phyloP scores from a whole-genome alignment of 169 alveolate genomes.

The Prorocentrum cordatum region DNA sequence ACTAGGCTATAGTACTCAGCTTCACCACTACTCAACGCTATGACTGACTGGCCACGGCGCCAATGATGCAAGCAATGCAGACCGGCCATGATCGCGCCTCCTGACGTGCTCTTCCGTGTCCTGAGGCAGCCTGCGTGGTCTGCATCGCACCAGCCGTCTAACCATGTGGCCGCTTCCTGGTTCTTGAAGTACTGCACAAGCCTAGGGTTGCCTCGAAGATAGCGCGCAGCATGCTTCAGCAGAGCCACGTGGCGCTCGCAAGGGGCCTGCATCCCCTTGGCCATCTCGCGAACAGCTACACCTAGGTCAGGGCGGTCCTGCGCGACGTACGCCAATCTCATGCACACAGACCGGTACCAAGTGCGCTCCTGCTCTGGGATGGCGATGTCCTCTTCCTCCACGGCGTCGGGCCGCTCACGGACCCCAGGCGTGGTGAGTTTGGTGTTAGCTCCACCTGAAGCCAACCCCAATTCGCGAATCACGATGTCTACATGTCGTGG shows the following conservation, averaged over 20 bases:
- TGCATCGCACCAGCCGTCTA: not conserved
- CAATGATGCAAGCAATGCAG: not conserved
- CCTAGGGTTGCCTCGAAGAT: not conserved
- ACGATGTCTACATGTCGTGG: not conserved
- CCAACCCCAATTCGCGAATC: not conserved
- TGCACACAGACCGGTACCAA: slow-evolving; percentile 9
- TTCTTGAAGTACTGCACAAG: not conserved
- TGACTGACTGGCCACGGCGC: not conserved
- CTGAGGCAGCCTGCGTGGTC: not conserved
- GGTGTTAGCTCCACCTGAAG: not conserved
- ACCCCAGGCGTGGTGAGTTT: not conserved
- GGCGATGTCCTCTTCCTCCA: not conserved
- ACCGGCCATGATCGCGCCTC: not conserved
- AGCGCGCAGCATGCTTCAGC: not conserved
- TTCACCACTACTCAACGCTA: not conserved
- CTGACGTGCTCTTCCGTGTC: not conserved
- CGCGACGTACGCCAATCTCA: not conserved
- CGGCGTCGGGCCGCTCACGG: not conserved
- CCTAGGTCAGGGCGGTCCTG: not conserved
- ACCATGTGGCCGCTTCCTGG: not conserved
- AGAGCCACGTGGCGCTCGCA: not conserved
- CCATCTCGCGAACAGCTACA: not conserved
- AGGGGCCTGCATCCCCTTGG: not conserved
- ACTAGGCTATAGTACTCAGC: slow-evolving; percentile 1
- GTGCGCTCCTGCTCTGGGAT: not conserved